Evolutionary conservation across 2,329 filamentous ascomycete species (phyloP), one percentile per base, ranked within the genome.

Genomic region (Colletotrichum eleusines): DNA sequence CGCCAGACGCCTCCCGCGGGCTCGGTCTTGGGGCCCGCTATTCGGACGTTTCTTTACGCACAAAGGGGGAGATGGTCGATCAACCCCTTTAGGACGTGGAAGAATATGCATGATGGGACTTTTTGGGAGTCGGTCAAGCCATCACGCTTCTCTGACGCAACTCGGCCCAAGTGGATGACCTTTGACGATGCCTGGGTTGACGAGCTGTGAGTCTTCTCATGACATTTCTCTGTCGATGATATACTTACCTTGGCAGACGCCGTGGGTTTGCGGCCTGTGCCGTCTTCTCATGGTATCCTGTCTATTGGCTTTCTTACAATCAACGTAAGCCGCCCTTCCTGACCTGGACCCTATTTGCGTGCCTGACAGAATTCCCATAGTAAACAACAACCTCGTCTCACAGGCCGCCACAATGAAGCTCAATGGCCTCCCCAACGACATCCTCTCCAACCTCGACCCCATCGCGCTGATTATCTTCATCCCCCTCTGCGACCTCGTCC

Each of bases 401-500:
- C 91, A 94, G 78, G 90, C 89, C 2, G 86, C 87, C 12, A 86
- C 86, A 12, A 91, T 93, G 91, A 76, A 86, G 35, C 87, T 91
- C 3, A 86, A 91, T 74, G 91, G 91, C 18, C 86, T 94, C 3
- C 92, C 92, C 72, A 95, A 94, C 82, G 92, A 95, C 77, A 84
- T 94, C 67, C 85, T 95, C 74, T 87, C 88, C 73, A 94, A 94
- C 80, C 88, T 95, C 61, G 88, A 85, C 74, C 93, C 91, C 78
- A 95, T 95, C 84, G 93, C 93, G 72, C 84, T 95, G 78, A 95
- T 93, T 62, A 95, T 93, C 20, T 95, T 95, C 80, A 89, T 95
- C 44, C 87, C 95, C 60, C 92, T 91, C 44, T 84, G 87, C 76
- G 85, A 95, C 77, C 84, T 83, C 26, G 58, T 92, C 63, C 77